Evolutionary conservation across 2,329 filamentous ascomycete species (phyloP).

Genomic region (Davidsoniella virescens): DNA sequence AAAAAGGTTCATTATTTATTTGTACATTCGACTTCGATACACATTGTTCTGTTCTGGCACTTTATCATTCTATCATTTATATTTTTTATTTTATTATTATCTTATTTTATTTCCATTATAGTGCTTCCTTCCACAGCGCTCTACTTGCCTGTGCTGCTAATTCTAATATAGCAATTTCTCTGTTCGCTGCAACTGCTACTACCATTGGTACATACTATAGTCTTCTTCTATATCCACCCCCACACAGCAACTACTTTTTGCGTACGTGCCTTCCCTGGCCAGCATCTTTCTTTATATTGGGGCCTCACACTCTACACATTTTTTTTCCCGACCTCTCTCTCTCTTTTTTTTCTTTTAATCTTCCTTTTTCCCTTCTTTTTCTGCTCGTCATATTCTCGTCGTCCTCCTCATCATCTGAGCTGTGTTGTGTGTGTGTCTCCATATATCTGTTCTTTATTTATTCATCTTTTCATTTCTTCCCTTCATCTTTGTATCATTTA

Average conservation of each 20-base stretch:
- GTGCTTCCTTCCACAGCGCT: too few species aligned
- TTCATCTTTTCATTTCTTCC: background rate
- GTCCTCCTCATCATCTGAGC: constrained; percentile 15
- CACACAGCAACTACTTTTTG: background rate
- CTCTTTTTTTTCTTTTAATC: background rate
- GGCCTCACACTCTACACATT: background rate
- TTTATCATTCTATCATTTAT: background rate
- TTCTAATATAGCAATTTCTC: too few species aligned
- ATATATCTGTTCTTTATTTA: background rate
- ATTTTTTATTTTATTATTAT: background rate
- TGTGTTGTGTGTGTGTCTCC: background rate
- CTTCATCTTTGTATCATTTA: constrained; percentile 6
- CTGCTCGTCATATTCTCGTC: constrained; percentile 12
- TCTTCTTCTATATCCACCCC: background rate
- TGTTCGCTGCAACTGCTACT: background rate
- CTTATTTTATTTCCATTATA: background rate
- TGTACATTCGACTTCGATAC: too few species aligned
- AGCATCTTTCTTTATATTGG: background rate
- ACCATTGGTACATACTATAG: too few species aligned
- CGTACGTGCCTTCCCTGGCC: background rate
- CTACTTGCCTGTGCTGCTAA: background rate
- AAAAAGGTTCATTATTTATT: too few species aligned
- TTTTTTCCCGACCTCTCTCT: background rate
- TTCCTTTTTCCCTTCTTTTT: background rate
- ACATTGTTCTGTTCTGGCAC: too few species aligned